A percentile compares a stretch with the other conserved stretches of the same genome.
These are phyloP conservation scores for Lentinula guzmanii DNA, from an alignment of 768 basidiomycete species.

Conservation along the genomic window DNA sequence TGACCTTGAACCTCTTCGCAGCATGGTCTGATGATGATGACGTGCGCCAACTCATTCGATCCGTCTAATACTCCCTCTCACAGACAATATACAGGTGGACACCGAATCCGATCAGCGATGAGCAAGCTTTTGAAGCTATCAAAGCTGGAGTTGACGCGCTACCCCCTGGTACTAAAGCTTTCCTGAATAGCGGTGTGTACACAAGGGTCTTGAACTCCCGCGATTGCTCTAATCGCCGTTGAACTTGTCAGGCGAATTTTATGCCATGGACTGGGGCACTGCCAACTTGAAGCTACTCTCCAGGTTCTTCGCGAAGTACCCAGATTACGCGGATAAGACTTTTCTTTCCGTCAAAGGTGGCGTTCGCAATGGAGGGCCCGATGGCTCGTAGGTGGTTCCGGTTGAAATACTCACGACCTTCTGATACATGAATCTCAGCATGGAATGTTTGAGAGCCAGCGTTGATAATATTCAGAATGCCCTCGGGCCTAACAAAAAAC, in stretches of 20 bases:
- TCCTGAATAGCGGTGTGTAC: conserved; percentile 42
- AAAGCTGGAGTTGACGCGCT: conserved; percentile 40
- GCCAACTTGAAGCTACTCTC: conserved; percentile 43
- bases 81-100: conserved; percentile 27
- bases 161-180: conserved; percentile 36
- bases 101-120: conserved; percentile 42
- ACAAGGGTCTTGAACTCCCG: background rate
- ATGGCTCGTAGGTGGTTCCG: conserved; percentile 23
- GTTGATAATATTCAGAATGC: conserved; percentile 34
- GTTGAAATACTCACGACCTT: background rate
- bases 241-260: conserved; percentile 47
- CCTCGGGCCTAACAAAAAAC: conserved; percentile 40
- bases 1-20: background rate
- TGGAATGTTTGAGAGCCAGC: conserved; percentile 35
- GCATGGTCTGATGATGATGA: conserved; percentile 48
- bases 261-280: conserved; percentile 34
- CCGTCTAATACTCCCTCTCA: background rate
- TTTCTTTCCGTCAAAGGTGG: conserved; percentile 28
- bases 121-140: conserved; percentile 56
- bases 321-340: conserved; percentile 26
- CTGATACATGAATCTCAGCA: conserved; percentile 15
- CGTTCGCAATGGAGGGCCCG: conserved; percentile 15
- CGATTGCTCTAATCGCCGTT: background rate
- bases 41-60: conserved; percentile 23
- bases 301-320: conserved; percentile 40